Base-by-base conservation (phyloP, 345 rosid genomes). In the Erucastrum elatum region DNA sequence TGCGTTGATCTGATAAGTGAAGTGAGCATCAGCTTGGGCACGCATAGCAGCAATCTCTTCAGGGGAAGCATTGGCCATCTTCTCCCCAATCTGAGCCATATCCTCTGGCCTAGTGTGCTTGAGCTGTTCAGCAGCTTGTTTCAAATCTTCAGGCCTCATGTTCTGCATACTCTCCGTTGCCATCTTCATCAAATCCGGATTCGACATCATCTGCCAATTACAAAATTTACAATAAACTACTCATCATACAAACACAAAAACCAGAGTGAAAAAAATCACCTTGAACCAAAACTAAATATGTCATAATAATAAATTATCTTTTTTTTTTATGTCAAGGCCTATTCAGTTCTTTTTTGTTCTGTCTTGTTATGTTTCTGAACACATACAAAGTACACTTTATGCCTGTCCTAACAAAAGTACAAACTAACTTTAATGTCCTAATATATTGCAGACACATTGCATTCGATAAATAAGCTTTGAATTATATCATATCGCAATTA, bases 131-230 rank as follows among this genome's bases (percentile, higher is more conserved):
- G 97, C 97, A 68, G 97, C 99, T 75, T 82, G 90, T 74, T 71
- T 91, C 79, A 88, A 87, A 87, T 91, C 99, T 71, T 90, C 96
- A 12, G 97, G 95, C 83, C 85, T 91, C 90, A 93, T 89, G 75
- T 89, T 93, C 86, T 87, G 88, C 99, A 96, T 89, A 80, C 91
- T 85, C 74, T 96, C 97, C 0, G 97, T 82, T 10, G 99, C 98
- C 91, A 93, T 93, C 71, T 82, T 96, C 94, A 96, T 86, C 88
- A 91, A 85, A 3, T 93, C 97, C 11, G 97, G 99, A 83, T 96
- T 96, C 16, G 97, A 84, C 97, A 91, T 90, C 94, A 93, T 87
- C 98, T 96, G 83, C 74, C 79, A 27, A 1, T 35, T 61, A 74
- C 84, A 84, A 21, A 21, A 9, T 49, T 49, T 8, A 13, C 8